Evolutionary conservation across 192 early-diverging fungal species (phyloP), one percentile per base, ranked within the genome.

Genomic region (Coemansia sp.): DNA sequence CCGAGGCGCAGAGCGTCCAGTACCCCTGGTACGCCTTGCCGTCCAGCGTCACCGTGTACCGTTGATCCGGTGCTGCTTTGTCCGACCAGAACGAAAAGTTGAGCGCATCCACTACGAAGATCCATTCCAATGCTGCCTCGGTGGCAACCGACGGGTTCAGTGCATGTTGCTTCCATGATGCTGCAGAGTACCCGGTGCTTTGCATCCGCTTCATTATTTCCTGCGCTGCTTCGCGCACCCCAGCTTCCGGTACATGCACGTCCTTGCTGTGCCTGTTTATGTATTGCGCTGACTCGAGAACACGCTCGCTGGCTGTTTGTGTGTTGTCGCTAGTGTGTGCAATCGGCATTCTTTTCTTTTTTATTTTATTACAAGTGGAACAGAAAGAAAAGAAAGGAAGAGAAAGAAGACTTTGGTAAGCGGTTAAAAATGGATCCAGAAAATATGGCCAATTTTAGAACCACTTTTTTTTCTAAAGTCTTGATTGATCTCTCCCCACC

Each of bases 1-100:
- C 81, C 4, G 86, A 83, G 0, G 92, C 92, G 31, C 87, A 88
- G 33, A 94, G 67, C 0, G 89, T 85, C 92, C 92, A 93, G 69
- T 94, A 94, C 1, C 92, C 92, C 22, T 81, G 85, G 68, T 92
- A 90, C 13, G 66, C 44, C 14, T 52, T 47, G 17, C 82, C 87
- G 33, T 87, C 65, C 34, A 84, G 83, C 0, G 64, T 57, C 13
- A 94, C 86, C 11, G 84, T 74, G 69, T 86, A 91, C 37, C 84
- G 83, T 20, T 84, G 66, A 2, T 74, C 29, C 4, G 52, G 54
- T 68, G 59, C 7, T 75, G 59, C 1, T 61, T 57, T 10, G 59
- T 87, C 76, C 9, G 84, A 75, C 91, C 91, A 94, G 66, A 94
- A 94, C 23, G 90, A 93, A 69, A 93, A 94, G 69, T 94, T 94